Evolutionary conservation across 257 asterid species (phyloP), one percentile per base, ranked within the genome.

Genomic region (Ballota nigra): DNA sequence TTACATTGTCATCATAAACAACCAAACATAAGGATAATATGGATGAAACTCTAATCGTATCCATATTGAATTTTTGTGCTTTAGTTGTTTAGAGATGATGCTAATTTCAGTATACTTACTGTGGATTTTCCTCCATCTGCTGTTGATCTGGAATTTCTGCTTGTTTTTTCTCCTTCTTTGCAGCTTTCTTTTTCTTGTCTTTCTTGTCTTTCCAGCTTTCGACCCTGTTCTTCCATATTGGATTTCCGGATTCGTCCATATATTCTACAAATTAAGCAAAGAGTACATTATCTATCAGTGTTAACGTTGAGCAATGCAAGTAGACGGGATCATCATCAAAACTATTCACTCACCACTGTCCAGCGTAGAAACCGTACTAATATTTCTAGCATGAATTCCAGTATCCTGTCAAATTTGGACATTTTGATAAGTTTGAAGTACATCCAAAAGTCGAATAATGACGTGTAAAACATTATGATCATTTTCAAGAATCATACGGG

Each of bases 121-220:
- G 86, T 52, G 80, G 74, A 9, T 84, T 82, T 63, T 88, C 99
- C 51, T 91, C 97, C 97, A 89, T 92, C 60, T 84, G 92, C 69
- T 89, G 96, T 29, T 81, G 92, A 23, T 77, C 47, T 49, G 98
- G 96, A 80, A 87, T 66, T 75, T 75, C 82, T 10, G 77, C 88
- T 78, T 77, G 92, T 28, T 83, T 83, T 22, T 75, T 85, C 49
- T 77, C 80, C 78, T 84, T 84, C 40, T 62, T 82, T 6, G 86
- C 78, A 5, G 79, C 76, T 33, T 47, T 59, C 77, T 86, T 89
- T 86, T 92, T 92, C 89, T 86, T 92, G 73, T 66, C 87, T 78
- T 92, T 94, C 93, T 85, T 95, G 13, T 95, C 97, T 79, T 92
- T 95, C 99, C 99, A 95, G 77, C 98, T 95, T 26, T 95, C 94